Base-by-base conservation (phyloP, 768 basidiomycete species). In the Hygrophoropsis aurantiaca region DNA sequence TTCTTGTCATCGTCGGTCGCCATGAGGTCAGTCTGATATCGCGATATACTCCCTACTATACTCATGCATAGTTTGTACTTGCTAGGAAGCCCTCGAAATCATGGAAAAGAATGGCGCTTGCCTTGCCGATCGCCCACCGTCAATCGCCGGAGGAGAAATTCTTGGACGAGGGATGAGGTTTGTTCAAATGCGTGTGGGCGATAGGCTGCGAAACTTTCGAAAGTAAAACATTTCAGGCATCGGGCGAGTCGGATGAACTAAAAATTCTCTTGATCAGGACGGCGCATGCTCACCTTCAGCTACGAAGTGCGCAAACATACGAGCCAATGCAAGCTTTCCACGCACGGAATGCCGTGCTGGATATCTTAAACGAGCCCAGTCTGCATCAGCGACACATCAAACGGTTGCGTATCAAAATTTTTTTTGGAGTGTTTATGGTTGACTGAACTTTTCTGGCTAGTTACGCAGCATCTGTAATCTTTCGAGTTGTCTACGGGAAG, bases 81-180 rank as follows among this genome's bases (percentile, higher is more conserved):
- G n/a, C 16, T 11, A 62, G 60, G 63, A 59, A 38, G 80, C 81
- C 0, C 68, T 78, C 1, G 78, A 82, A 10, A 74, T 83, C 42
- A 72, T 84, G 77, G 81, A 83, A 60, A 76, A 78, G 50, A 78
- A 82, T 49, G 81, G 81, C 0, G 77, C 75, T 0, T 54, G 55
- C 3, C 66, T 77, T 15, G 73, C 71, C 0, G 81, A 84, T 53
- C 59, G 82, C 32, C 82, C 82, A 1, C 57, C 62, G 7, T 73
- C 68, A 10, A 75, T 83, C 10, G 72, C 80, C 1, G 81, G 76
- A 1, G 77, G 80, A 3, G 80, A 82, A 20, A 79, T 78, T 0
- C 67, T 83, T 0, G 76, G 75, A 0, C 78, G 79, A 2, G 82
- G 80, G 0, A 82, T 82, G 80, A 61, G 80, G 15, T 70, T 77